Conservation (phyloP, 352 stramenopile species). For the Globisporangium cystogenes region DNA sequence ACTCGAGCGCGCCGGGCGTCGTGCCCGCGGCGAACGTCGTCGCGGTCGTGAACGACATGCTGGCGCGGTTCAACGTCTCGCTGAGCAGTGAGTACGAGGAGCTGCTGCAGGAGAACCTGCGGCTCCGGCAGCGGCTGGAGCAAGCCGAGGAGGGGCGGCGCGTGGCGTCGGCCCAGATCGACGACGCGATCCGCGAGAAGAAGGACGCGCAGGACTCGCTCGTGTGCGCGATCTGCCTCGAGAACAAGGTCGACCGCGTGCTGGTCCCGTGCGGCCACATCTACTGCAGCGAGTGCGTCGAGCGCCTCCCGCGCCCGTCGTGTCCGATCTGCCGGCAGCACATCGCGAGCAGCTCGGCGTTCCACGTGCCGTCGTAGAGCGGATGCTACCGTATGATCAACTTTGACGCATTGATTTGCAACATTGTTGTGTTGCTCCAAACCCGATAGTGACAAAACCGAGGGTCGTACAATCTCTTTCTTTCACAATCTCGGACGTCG, state of each 20-base stretch:
- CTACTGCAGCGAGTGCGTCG: constrained; percentile 65
- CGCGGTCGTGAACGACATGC: constrained; percentile 71
- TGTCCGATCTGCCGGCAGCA: constrained; percentile 68
- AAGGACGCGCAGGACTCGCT: constrained; percentile 72
- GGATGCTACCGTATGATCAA: too few relatives aligned
- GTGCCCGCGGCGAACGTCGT: constrained; percentile 47
- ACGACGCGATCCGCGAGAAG: constrained; percentile 62
- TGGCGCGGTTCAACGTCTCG: constrained; percentile 64
- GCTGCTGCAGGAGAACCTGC: constrained; percentile 56
- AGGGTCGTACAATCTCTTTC: too few relatives aligned
- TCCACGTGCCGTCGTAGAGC: constrained; percentile 68
- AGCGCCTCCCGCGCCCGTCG: constrained; percentile 47
- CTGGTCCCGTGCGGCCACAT: constrained; percentile 82
- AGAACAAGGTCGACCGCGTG: constrained; percentile 77
- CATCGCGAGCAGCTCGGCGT: constrained; percentile 53
- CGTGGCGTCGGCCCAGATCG: constrained; percentile 51
- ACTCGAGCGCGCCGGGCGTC: not conserved
- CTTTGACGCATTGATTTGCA: too few relatives aligned
- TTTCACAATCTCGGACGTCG: too few relatives aligned
- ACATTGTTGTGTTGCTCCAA: too few relatives aligned
- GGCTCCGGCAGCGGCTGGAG: constrained; percentile 51
- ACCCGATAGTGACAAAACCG: not conserved
- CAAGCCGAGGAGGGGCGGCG: constrained; percentile 59
- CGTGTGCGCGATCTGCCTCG: constrained; percentile 74
- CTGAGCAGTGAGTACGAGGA: constrained; percentile 62